phyloP scores from a whole-genome alignment of 2,329 filamentous ascomycete genomes.

The Salinomyces thailandicus region DNA sequence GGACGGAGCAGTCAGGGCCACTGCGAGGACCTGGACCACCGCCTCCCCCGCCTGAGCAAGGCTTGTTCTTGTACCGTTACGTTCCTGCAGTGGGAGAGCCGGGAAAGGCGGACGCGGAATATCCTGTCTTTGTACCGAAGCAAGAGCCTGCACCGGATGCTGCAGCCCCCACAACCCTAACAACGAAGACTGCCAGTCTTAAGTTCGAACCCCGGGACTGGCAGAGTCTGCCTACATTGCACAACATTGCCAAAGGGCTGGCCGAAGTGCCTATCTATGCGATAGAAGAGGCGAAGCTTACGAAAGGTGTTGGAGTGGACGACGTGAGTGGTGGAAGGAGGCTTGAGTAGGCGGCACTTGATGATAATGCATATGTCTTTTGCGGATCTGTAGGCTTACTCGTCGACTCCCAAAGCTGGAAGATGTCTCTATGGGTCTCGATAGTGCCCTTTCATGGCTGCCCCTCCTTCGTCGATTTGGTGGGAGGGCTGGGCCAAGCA shows the following conservation, averaged over 20 bases:
- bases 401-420: no score
- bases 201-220: slow-evolving; percentile 41
- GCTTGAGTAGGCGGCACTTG: slow-evolving; percentile 15
- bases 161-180: slow-evolving; percentile 24
- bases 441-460: no score
- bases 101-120: slow-evolving; percentile 45
- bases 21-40: slow-evolving; percentile 8
- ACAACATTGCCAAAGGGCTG: slow-evolving; percentile 45
- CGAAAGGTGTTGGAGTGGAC: slow-evolving; percentile 44
- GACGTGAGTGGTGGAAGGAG: slow-evolving; percentile 32
- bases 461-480: no score
- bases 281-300: slow-evolving; percentile 45
- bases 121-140: slow-evolving; percentile 37
- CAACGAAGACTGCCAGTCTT: slow-evolving; percentile 35
- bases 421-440: no score
- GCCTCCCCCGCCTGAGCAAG: slow-evolving; percentile 30
- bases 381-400: no score
- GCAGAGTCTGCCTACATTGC: slow-evolving; percentile 49
- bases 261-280: slow-evolving; percentile 48
- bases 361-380: no score
- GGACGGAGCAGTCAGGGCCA: not conserved
- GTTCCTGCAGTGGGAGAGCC: slow-evolving; percentile 44
- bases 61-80: slow-evolving; percentile 47
- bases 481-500: no score
- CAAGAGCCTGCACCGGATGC: slow-evolving; percentile 28